A percentile compares a stretch with the other conserved stretches of the same genome.
These are phyloP conservation scores for Dactylonectria estremocensis DNA, from an alignment of 2,329 filamentous ascomycete species.

Conservation along the genomic window DNA sequence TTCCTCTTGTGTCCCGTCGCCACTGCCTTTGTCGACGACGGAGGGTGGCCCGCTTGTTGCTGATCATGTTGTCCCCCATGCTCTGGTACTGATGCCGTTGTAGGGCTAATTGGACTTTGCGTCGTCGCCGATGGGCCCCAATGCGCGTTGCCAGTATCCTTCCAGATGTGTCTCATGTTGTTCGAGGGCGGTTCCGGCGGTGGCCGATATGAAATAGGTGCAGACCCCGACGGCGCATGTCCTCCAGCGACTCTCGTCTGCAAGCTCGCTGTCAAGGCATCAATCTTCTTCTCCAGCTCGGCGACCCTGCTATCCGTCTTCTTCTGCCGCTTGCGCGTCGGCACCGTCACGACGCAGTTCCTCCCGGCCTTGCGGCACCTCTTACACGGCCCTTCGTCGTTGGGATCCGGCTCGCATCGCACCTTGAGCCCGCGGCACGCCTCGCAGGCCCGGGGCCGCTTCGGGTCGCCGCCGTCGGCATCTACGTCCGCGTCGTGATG, in stretches of 20 bases:
- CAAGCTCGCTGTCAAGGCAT: slow-evolving; percentile 86
- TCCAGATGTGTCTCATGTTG: slow-evolving; percentile 27
- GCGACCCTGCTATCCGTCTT: slow-evolving; percentile 92
- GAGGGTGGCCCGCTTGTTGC: slow-evolving; percentile 25
- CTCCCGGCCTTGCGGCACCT: slow-evolving; percentile 87
- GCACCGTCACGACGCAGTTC: slow-evolving; percentile 82
- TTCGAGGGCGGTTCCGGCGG: slow-evolving; percentile 23
- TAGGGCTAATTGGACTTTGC: slow-evolving; percentile 30
- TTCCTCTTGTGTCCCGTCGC: slow-evolving; percentile 53
- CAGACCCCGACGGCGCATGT: slow-evolving; percentile 32
- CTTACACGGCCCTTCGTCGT: slow-evolving; percentile 76
- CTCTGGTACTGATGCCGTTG: slow-evolving; percentile 23
- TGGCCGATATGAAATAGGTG: slow-evolving; percentile 26
- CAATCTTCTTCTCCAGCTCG: slow-evolving; percentile 93
- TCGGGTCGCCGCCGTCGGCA: slow-evolving; percentile 64
- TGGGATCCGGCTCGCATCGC: slow-evolving; percentile 84
- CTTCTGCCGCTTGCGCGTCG: slow-evolving; percentile 85
- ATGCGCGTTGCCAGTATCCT: slow-evolving; percentile 23
- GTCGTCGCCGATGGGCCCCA: slow-evolving; percentile 39
- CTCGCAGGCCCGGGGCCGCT: slow-evolving; percentile 81
- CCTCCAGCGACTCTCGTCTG: slow-evolving; percentile 65
- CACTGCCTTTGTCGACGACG: slow-evolving; percentile 24
- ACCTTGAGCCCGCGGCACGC: slow-evolving; percentile 85
- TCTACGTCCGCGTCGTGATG: slow-evolving; percentile 40
- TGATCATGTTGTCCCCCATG: slow-evolving; percentile 33